These are phyloP conservation scores for Globisporangium megalacanthum DNA, from an alignment of 352 stramenopile genomes.

Conservation along the genomic window DNA sequence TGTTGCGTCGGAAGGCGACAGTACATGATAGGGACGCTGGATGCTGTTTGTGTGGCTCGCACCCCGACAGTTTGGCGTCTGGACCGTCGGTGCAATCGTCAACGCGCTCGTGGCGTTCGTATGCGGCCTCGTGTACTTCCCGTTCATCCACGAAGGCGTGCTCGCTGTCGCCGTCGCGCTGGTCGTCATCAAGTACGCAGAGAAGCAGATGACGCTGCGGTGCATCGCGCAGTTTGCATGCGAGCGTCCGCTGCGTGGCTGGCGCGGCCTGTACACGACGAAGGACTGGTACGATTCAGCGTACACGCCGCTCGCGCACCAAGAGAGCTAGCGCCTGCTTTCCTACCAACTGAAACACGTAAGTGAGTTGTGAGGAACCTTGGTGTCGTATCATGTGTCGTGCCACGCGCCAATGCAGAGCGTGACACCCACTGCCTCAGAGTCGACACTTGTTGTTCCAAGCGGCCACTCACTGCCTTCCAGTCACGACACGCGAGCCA, in stretches of 20 bases:
- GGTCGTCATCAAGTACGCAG: conserved; percentile 60
- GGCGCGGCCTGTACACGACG: conserved; percentile 75
- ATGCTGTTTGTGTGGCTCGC: background rate
- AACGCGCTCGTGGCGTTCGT: conserved; percentile 66
- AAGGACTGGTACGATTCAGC: conserved; percentile 85
- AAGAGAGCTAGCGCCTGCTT: conserved; percentile 37
- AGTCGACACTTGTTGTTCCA: no score
- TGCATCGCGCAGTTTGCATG: conserved; percentile 77
- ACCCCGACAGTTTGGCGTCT: conserved; percentile 38
- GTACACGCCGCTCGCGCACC: conserved; percentile 73
- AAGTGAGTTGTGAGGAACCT: no score
- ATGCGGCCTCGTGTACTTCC: conserved; percentile 45
- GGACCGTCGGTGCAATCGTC: conserved; percentile 63
- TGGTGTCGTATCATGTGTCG: no score
- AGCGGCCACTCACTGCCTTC: no score
- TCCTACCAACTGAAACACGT: background rate
- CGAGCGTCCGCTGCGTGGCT: conserved; percentile 60
- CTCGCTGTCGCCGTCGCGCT: conserved; percentile 44
- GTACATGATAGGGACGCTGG: background rate
- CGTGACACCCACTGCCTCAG: no score
- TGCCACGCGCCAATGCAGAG: no score
- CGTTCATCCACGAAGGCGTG: conserved; percentile 72
- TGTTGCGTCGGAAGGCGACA: no score
- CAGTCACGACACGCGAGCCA: no score
- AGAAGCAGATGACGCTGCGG: conserved; percentile 58